A percentile compares a stretch with the other conserved stretches of the same genome.
Conservation (phyloP, 75 land plant genomes). For the Cunninghamia lanceolata region DNA sequence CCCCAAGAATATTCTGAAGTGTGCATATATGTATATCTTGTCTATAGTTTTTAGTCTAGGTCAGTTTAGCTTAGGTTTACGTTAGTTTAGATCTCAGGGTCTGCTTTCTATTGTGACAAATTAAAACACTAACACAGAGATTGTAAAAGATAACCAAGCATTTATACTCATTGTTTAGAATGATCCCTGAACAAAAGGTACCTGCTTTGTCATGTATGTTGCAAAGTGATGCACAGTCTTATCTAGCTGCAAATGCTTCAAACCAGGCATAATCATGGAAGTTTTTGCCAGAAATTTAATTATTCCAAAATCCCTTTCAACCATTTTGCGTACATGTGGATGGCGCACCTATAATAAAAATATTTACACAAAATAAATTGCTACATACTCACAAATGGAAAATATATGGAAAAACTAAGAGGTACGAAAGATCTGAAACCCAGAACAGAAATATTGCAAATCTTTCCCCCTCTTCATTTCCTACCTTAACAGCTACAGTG, state of each 20-base stretch:
- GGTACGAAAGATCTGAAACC: background rate
- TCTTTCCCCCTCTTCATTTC: background rate
- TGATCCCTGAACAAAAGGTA: constrained; percentile 5
- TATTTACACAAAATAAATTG: background rate
- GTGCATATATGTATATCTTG: no score
- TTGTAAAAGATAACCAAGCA: no score
- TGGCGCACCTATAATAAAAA: constrained; percentile 47
- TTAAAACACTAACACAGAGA: no score
- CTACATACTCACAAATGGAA: background rate
- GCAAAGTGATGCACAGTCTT: constrained; percentile 90
- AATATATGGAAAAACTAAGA: background rate
- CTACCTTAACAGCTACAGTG: constrained; percentile 65
- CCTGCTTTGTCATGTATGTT: constrained; percentile 87
- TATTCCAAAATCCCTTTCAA: constrained; percentile 64
- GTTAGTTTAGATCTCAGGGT: no score
- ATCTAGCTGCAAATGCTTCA: constrained; percentile 68
- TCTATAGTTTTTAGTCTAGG: no score
- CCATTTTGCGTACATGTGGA: constrained; percentile 77
- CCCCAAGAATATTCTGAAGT: no score
- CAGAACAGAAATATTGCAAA: background rate
- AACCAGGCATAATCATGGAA: constrained; percentile 46
- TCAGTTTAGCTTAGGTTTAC: no score
- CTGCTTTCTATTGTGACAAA: no score
- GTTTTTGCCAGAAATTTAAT: constrained; percentile 58
- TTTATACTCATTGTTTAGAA: background rate